Percentiles rank a stretch among this genome's conserved stretches.
phyloP scores from a whole-genome alignment of 352 stramenopile genomes.

The Pilasporangium apinafurcum region DNA sequence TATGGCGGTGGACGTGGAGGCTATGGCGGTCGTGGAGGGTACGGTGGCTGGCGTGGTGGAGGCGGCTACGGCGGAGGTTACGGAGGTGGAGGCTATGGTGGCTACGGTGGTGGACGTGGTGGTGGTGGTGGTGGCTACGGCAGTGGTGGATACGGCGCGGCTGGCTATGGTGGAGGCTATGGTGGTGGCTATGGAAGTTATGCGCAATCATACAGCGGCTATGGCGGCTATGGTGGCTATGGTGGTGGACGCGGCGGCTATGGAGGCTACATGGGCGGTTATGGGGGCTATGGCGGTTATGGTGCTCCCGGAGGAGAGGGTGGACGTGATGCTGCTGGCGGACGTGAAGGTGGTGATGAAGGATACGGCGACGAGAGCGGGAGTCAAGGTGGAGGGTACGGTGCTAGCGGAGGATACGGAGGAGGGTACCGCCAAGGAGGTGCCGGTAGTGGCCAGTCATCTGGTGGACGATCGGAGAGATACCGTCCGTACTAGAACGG shows the following conservation, averaged over 20 bases:
- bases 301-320: slow-evolving; percentile 11
- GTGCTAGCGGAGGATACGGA: slow-evolving; percentile 18
- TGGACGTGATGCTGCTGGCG: slow-evolving; percentile 5
- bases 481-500: slow-evolving; percentile 77
- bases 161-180: slow-evolving; percentile 12
- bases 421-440: slow-evolving; percentile 57
- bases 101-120: slow-evolving; percentile 7
- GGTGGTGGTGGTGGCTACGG: slow-evolving; percentile 10
- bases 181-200: slow-evolving; percentile 12
- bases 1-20: slow-evolving; percentile 13
- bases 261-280: slow-evolving; percentile 11
- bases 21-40: slow-evolving; percentile 14
- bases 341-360: slow-evolving; percentile 8
- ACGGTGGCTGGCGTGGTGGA: slow-evolving; percentile 5
- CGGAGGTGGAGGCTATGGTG: slow-evolving; percentile 13
- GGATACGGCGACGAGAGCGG: slow-evolving; percentile 23
- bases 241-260: slow-evolving; percentile 16
- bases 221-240: slow-evolving; percentile 23
- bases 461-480: slow-evolving; percentile 63
- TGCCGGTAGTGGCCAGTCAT: slow-evolving; percentile 37
- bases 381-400: slow-evolving; percentile 25
- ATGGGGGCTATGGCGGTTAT: slow-evolving; percentile 8
- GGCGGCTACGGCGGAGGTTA: slow-evolving; percentile 6
- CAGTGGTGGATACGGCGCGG: slow-evolving; percentile 16
- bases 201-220: slow-evolving; percentile 9